phyloP scores from a whole-genome alignment of 208 protist species.

The Wallacemonas collosoma region DNA sequence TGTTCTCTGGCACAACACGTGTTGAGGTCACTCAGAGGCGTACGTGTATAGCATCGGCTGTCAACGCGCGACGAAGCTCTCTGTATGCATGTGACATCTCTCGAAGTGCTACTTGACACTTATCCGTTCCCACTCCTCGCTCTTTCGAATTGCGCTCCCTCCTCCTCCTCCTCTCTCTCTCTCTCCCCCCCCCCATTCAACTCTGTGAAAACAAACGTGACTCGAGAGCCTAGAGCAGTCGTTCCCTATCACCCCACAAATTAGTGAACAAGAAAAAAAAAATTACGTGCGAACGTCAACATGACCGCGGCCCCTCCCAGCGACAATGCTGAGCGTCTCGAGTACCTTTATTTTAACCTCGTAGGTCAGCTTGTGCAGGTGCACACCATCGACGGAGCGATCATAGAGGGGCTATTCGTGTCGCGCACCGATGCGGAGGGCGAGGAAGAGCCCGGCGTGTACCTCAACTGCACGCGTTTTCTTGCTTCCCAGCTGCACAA shows the following conservation, averaged over 20 bases:
- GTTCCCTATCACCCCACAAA: no score
- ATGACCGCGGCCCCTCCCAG: slow-evolving; percentile 50
- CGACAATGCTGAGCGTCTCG: slow-evolving; percentile 76
- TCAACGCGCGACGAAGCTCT: no score
- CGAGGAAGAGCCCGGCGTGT: slow-evolving; percentile 49
- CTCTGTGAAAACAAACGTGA: background rate
- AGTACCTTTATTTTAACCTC: slow-evolving; percentile 91
- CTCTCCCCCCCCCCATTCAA: background rate
- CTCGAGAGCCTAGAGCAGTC: no score
- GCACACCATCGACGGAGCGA: slow-evolving; percentile 69
- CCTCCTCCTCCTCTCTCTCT: background rate
- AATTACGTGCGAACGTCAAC: background rate
- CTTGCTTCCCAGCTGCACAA: slow-evolving; percentile 52
- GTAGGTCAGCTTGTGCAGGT: slow-evolving; percentile 84
- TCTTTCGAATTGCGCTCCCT: background rate
- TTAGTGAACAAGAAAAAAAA: background rate
- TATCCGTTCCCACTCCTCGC: background rate
- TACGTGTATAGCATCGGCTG: no score
- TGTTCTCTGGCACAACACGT: no score
- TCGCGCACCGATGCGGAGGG: slow-evolving; percentile 74
- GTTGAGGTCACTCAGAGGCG: no score
- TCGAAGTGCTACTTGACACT: no score
- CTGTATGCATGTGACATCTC: no score
- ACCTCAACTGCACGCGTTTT: slow-evolving; percentile 67
- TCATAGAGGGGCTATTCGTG: slow-evolving; percentile 86